Percentiles rank a stretch among this genome's conserved stretches.
These are phyloP conservation scores for Colletotrichum ledebouriae DNA, from an alignment of 2,329 filamentous ascomycete genomes.

Conservation along the genomic window DNA sequence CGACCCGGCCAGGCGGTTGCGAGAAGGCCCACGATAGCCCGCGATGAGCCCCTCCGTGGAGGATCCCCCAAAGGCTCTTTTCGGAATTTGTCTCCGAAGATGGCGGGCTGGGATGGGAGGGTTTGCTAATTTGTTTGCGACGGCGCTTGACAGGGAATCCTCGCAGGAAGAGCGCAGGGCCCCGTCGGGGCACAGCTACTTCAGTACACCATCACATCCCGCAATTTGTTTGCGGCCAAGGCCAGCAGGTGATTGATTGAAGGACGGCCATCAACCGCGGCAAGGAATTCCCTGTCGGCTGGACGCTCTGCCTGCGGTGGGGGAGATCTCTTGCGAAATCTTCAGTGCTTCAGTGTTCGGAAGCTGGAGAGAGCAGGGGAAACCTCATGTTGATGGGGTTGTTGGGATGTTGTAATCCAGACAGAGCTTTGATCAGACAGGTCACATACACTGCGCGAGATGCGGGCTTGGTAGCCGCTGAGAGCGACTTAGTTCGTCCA, in stretches of 20 bases:
- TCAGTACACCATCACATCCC: conserved; percentile 35
- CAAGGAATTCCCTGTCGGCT: conserved; percentile 15
- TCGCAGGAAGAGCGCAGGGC: conserved; percentile 22
- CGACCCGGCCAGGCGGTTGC: conserved; percentile 40
- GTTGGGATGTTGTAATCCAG: conserved; percentile 11
- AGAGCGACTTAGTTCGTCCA: too few species aligned
- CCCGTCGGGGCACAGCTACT: conserved; percentile 12
- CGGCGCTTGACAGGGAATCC: conserved; percentile 41
- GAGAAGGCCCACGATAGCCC: conserved; percentile 30
- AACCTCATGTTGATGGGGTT: conserved; percentile 3
- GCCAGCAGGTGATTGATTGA: background rate
- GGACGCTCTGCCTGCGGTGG: conserved; percentile 13
- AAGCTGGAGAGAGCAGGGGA: conserved; percentile 19
- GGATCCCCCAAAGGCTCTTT: conserved; percentile 23
- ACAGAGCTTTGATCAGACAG: conserved; percentile 31
- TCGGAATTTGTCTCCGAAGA: conserved; percentile 33
- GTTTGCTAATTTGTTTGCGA: conserved; percentile 43
- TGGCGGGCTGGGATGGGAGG: conserved; percentile 31
- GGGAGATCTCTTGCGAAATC: conserved; percentile 8
- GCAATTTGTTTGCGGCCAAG: conserved; percentile 38
- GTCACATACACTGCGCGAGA: conserved; percentile 20
- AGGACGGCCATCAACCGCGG: conserved; percentile 1
- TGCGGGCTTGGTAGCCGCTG: conserved; percentile 16
- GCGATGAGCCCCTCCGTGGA: conserved; percentile 2
- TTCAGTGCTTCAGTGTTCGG: conserved; percentile 4